Evolutionary conservation across 768 basidiomycete genomes (phyloP), one percentile per base, ranked within the genome.

Genomic region (Panus rudis): DNA sequence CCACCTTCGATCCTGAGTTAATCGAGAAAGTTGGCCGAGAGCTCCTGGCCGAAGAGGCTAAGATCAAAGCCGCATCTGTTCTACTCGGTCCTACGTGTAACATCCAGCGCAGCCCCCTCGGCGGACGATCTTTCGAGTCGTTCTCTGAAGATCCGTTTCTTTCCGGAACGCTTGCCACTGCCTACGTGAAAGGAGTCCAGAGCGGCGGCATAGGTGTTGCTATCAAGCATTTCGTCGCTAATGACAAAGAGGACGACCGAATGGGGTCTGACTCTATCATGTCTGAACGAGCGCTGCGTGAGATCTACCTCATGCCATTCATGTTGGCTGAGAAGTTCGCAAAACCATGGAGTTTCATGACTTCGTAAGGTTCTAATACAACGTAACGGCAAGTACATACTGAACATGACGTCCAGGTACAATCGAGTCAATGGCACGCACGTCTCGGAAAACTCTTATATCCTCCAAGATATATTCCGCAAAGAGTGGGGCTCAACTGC

Each of bases 51-150:
- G 61, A 68, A 13, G 87, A 89, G 59, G 79, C 83, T 3, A 88
- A 83, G 61, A 66, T 84, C 37, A 70, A 77, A 34, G 73, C 80
- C 2, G 80, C 82, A 8, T 79, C 81, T 11, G 61, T 86, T 2
- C 66, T 88, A 23, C 73, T 90, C 14, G 89, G 80, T 1, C 89
- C 88, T 0, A 91, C 88, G 0, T 84, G 83, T 57, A 91, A 92
- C 57, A 88, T 87, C 39, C 88, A 89, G 61, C 75, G 89, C 24
- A 83, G 70, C 53, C 84, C 84, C 19, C 73, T 85, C 8, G 84
- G 84, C 8, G 84, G 84, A 22, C 69, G 51, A 16, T 52, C 59
- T 46, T 85, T 87, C 52, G 85, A 87, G 56, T 80, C 78, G 42
- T 87, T 85, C 62, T 82, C 85, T 0, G 84, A 89, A 54, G 86